Evolutionary conservation across 1,139 yeast genomes (phyloP).

Genomic region (Lodderomyces jiufengensis): DNA sequence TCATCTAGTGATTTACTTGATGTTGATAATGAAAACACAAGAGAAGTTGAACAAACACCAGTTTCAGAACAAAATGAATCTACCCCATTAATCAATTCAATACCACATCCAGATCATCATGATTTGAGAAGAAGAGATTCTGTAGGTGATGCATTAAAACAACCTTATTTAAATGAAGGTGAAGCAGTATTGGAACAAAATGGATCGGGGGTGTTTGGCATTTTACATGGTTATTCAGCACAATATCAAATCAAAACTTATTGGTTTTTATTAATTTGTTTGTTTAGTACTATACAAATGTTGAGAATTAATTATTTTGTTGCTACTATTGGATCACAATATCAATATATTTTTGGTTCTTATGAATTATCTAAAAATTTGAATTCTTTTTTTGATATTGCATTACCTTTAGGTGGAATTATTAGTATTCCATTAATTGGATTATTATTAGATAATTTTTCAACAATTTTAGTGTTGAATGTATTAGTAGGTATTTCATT

Average conservation of each 20-base stretch:
- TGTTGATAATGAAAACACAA: constrained; percentile 18
- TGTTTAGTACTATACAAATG: constrained; percentile 42
- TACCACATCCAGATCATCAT: background rate
- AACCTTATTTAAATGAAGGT: constrained; percentile 41
- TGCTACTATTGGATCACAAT: constrained; percentile 44
- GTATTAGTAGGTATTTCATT: constrained; percentile 31
- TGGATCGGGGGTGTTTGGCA: constrained; percentile 40
- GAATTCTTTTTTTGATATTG: constrained; percentile 39
- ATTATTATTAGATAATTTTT: constrained; percentile 33
- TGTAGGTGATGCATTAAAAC: constrained; percentile 45
- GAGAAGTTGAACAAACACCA: constrained; percentile 6
- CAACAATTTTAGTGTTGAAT: constrained; percentile 32
- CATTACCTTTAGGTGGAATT: constrained; percentile 45
- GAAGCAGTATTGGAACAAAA: constrained; percentile 31
- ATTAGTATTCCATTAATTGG: constrained; percentile 44
- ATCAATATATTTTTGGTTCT: constrained; percentile 36
- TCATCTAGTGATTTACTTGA: constrained; percentile 27
- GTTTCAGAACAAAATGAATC: constrained; percentile 11
- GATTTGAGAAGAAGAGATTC: constrained; percentile 33
- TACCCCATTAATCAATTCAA: constrained; percentile 17
- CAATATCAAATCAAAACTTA: constrained; percentile 37
- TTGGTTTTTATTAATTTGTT: constrained; percentile 41
- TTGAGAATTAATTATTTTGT: constrained; percentile 45
- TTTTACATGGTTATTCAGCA: constrained; percentile 44
- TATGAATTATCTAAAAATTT: constrained; percentile 24